Percentiles rank a stretch among this genome's conserved stretches.
These are phyloP conservation scores for Aspergillus sp. DNA, from an alignment of 2,329 filamentous ascomycete genomes.

Conservation along the genomic window DNA sequence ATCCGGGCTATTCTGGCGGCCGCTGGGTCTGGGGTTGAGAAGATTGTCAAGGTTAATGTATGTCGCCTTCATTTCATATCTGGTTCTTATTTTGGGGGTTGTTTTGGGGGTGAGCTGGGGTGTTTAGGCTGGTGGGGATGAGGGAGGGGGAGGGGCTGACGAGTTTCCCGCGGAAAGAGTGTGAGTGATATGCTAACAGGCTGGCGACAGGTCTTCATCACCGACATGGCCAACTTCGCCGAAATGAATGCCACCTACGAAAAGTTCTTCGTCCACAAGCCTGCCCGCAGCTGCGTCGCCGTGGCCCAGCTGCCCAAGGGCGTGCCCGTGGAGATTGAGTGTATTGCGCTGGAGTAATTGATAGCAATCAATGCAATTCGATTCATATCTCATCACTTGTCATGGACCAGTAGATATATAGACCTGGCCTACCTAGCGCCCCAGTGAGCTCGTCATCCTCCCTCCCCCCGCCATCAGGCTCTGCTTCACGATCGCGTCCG, in stretches of 20 bases:
- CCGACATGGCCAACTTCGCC: slow-evolving; percentile 81
- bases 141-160: background rate
- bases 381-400: background rate
- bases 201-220: slow-evolving; percentile 64
- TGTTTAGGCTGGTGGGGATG: background rate
- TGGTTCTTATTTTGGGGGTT: slow-evolving; percentile 1
- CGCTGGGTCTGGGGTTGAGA: slow-evolving; percentile 66
- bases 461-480: slow-evolving; percentile 60
- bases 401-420: background rate
- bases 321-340: slow-evolving; percentile 57
- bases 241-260: slow-evolving; percentile 67
- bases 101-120: background rate
- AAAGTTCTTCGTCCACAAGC: slow-evolving; percentile 59
- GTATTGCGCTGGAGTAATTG: slow-evolving; percentile 46
- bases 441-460: slow-evolving; percentile 41
- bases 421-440: slow-evolving; percentile 9
- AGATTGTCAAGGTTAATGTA: slow-evolving; percentile 76
- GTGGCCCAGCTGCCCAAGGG: slow-evolving; percentile 55
- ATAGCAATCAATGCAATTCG: no score
- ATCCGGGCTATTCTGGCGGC: slow-evolving; percentile 73
- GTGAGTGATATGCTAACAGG: no score
- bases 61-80: slow-evolving; percentile 10
- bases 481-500: slow-evolving; percentile 88
- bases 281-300: slow-evolving; percentile 54
- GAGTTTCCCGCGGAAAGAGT: background rate